Evolutionary conservation across 2,329 filamentous ascomycete species (phyloP), one percentile per base, ranked within the genome.

Genomic region (Chrysosporium queenslandicum): DNA sequence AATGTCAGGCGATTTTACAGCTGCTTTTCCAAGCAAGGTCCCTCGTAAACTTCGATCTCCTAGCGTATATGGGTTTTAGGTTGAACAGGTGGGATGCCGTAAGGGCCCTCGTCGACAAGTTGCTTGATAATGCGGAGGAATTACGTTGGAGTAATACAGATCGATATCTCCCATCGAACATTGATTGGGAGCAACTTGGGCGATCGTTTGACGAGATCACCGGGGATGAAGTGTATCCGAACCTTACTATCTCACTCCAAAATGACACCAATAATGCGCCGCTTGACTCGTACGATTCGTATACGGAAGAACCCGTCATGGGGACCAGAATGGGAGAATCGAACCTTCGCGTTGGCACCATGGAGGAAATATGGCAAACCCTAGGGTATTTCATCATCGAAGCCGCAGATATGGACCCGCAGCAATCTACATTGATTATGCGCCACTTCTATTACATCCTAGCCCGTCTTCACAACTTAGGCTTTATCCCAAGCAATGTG

Each of bases 401-500:
- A 39, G 68, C 71, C 47, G 64, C 70, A n/a, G 66, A 71, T 57
- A 56, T 58, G 11, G 53, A 64, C 2, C 49, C 61, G 3, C 62
- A 63, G 18, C 61, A 71, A 52, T 64, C 66, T 5, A 64, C 66
- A 41, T 36, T 62, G 11, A 66, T 68, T 37, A 74, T 75, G 71
- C 67, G 67, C 48, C 67, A 66, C 47, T 71, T 75, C 6, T 68
- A 69, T 55, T 70, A 66, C 25, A 65, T 70, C 27, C 61, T 75
- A 54, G 73, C 70, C 39, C 68, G 68, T 43, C 58, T 75, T 42
- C 73, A 76, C 53, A 71, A 72, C 58, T 60, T 70, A 9, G 70
- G 64, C 43, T 62, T 68, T 48, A 64, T 75, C 3, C 70, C 73
- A 8, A 64, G 70, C 43, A 62, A 62, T 32, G 64, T 75, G 5